phyloP scores from a whole-genome alignment of 2,329 filamentous ascomycete species.

The Dactylellina parvicollis region DNA sequence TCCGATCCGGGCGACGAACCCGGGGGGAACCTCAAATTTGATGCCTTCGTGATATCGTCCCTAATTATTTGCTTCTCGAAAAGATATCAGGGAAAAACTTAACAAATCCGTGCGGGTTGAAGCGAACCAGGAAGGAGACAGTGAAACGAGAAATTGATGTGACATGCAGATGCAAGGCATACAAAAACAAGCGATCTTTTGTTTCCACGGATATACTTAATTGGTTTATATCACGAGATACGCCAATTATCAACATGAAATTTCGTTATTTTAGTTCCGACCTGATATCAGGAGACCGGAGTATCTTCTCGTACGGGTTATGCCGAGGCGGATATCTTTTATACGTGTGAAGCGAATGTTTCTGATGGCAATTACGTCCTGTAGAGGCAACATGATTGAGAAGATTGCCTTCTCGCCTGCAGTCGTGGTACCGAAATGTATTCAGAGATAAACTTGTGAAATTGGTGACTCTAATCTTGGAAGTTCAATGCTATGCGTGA shows the following conservation, averaged over 20 bases:
- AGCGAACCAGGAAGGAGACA: slow-evolving; percentile 37
- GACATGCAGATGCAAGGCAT: slow-evolving; percentile 10
- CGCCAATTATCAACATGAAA: not conserved
- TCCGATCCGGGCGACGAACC: slow-evolving; percentile 34
- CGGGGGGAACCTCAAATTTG: not conserved
- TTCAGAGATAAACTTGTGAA: not conserved
- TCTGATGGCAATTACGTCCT: not conserved
- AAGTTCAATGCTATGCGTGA: not conserved
- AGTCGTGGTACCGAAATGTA: not conserved
- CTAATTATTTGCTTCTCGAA: not conserved
- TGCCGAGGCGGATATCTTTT: not conserved
- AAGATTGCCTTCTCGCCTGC: not conserved
- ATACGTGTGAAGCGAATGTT: not conserved
- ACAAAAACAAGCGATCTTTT: slow-evolving; percentile 4
- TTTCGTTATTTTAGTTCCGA: not conserved
- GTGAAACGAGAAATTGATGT: slow-evolving; percentile 30
- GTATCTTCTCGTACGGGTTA: not conserved
- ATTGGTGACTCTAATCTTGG: not conserved
- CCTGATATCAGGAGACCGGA: not conserved
- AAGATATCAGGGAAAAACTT: slow-evolving; percentile 5
- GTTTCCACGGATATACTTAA: slow-evolving; percentile 23
- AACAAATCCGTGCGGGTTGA: slow-evolving; percentile 10
- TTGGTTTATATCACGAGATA: slow-evolving; percentile 30
- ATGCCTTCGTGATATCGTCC: not conserved
- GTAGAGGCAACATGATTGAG: not conserved